A percentile compares a stretch with the other conserved stretches of the same genome.
These are phyloP conservation scores for Scutellaria minor DNA, from an alignment of 257 asterid species.

Conservation along the genomic window DNA sequence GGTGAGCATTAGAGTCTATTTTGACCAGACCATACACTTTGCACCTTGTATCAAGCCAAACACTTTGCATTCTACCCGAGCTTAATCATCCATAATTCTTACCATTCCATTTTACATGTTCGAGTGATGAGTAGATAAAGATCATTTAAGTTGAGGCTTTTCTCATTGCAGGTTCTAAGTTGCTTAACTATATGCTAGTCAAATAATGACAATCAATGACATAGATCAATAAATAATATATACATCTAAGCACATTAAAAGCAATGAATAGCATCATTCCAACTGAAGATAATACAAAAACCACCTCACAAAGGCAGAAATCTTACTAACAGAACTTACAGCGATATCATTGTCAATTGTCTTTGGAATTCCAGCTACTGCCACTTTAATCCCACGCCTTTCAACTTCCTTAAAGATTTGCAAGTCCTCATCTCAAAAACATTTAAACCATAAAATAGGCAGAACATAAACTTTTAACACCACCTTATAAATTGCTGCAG, in stretches of 20 bases:
- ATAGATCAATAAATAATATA: background rate
- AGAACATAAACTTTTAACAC: conserved; percentile 8
- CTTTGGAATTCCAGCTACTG: conserved; percentile 97
- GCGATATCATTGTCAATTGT: conserved; percentile 96
- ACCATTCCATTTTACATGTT: conserved; percentile 1
- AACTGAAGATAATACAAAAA: conserved; percentile 18
- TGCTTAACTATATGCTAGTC: conserved; percentile 12
- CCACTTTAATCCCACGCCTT: conserved; percentile 81
- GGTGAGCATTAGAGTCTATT: background rate
- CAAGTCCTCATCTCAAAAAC: conserved; percentile 29
- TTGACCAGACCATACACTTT: background rate
- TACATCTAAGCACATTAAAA: background rate
- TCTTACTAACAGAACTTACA: conserved; percentile 52
- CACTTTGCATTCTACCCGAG: background rate
- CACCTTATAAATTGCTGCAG: conserved; percentile 88
- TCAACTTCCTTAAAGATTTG: conserved; percentile 73
- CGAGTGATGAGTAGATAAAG: conserved; percentile 17
- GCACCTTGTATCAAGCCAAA: background rate
- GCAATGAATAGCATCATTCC: background rate
- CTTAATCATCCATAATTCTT: background rate
- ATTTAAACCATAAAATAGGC: conserved; percentile 26
- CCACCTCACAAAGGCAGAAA: conserved; percentile 23
- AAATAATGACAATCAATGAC: conserved; percentile 17
- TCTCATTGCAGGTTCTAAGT: conserved; percentile 18
- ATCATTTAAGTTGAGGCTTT: background rate